Evolutionary conservation across 1,284 basidiomycete species (phyloP), one percentile per base, ranked within the genome.

Genomic region (Cryptococcus hybrid): DNA sequence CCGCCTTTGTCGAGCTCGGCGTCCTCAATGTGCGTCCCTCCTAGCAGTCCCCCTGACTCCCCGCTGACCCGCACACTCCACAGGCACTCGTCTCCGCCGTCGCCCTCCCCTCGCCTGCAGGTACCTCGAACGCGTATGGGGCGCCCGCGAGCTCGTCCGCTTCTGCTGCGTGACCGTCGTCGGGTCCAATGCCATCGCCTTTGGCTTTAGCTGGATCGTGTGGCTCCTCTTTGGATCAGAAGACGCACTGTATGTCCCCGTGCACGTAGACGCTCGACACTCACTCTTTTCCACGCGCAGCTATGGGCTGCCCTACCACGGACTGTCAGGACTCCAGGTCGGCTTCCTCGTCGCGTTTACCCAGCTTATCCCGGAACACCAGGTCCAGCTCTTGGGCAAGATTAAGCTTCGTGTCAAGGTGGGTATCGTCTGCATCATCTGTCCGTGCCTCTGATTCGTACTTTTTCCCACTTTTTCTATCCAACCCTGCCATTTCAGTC

Each of bases 361-460:
- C 2, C 95, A 99, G 75, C 80, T 96, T 56, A 97, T 98, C 65
- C 95, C 96, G 34, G 95, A 99, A 75, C 93, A 99, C 69, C 94
- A 97, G 76, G 87, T 99, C 5, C 95, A 98, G 74, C 71, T 98
- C 12, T 83, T 98, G 63, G 92, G 93, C 42, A 80, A 90, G 38
- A 73, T 96, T 66, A 92, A 88, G 73, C 83, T 89, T 49, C 85
- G 91, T 51, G 93, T 98, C 65, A 98, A 97, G 85, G 30, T 30
- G 30, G 30, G 92, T 90, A 53, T 46, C 79, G 70, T 47, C 1
- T 13, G n/a, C 12, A 7, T 45, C 6, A 7, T 45, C n/a, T 11
- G 40, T 42, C 40, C 24, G 11, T n/a, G 43, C 43, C n/a, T 7
- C 6, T 24, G 24, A 24, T 3, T 24, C 24, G 24, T 24, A 24